A percentile compares a stretch with the other conserved stretches of the same genome.
phyloP scores from a whole-genome alignment of 345 rosid species.

The Mercurialis annua region DNA sequence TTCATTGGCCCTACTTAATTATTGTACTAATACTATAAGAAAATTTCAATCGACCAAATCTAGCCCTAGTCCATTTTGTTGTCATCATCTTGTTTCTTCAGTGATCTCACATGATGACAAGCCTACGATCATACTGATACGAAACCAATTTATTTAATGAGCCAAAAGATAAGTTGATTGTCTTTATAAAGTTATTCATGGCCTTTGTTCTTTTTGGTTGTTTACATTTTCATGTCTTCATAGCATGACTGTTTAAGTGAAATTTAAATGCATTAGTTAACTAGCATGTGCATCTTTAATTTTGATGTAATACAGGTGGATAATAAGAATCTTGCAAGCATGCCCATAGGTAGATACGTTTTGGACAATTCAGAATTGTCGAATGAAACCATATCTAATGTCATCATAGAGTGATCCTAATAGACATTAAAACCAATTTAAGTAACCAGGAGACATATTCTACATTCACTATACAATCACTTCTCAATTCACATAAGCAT shows the following conservation, averaged over 20 bases:
- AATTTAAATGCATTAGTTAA: constrained; percentile 17
- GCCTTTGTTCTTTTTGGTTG: constrained; percentile 27
- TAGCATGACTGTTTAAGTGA: constrained; percentile 11
- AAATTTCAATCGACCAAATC: too few relatives aligned
- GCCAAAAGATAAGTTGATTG: not conserved
- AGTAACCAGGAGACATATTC: too few relatives aligned
- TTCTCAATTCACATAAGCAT: too few relatives aligned
- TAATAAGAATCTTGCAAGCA: constrained; percentile 17
- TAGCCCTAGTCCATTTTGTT: not conserved
- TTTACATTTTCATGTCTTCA: constrained; percentile 18
- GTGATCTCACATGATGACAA: not conserved
- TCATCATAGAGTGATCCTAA: too few relatives aligned
- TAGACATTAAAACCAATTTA: too few relatives aligned
- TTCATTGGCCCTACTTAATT: too few relatives aligned
- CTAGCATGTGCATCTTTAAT: constrained; percentile 20
- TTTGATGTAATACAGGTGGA: constrained; percentile 13
- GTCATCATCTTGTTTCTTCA: constrained; percentile 3
- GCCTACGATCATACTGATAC: not conserved
- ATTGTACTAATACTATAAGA: too few relatives aligned
- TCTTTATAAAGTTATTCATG: constrained; percentile 24
- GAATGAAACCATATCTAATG: too few relatives aligned
- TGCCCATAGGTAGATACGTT: constrained; percentile 18
- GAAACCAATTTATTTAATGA: not conserved
- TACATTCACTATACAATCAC: too few relatives aligned
- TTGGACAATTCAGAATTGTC: constrained; percentile 16